Percentiles rank a stretch among this genome's conserved stretches.
phyloP scores from a whole-genome alignment of 2,329 filamentous ascomycete species.

The Oidium heveae region DNA sequence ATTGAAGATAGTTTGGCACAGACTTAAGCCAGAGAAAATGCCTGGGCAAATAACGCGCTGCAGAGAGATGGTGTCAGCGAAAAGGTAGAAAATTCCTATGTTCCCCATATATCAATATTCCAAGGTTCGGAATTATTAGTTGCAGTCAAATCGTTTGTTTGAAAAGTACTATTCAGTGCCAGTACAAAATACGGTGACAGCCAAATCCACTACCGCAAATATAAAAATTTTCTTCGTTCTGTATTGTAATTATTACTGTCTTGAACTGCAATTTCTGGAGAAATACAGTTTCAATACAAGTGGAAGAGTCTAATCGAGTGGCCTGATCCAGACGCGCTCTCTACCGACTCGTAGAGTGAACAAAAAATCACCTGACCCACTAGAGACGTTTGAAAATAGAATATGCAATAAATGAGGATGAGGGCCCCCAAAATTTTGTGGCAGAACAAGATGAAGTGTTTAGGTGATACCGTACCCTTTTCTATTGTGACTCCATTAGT shows the following conservation, averaged over 20 bases:
- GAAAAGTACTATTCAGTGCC: background rate
- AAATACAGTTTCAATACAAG: constrained; percentile 1
- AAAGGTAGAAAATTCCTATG: background rate
- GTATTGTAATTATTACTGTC: background rate
- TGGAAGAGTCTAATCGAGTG: constrained; percentile 1
- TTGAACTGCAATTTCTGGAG: background rate
- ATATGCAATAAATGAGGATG: background rate
- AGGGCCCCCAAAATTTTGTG: constrained; percentile 2
- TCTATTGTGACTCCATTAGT: constrained; percentile 3
- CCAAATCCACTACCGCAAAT: background rate
- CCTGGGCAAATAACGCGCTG: background rate
- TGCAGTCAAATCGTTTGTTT: background rate
- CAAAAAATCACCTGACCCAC: constrained; percentile 1
- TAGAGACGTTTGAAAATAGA: background rate
- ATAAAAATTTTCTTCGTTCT: background rate
- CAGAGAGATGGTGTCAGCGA: background rate
- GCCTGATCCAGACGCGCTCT: constrained; percentile 1
- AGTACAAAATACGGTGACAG: constrained; percentile 1
- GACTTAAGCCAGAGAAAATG: background rate
- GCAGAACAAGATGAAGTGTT: constrained; percentile 8
- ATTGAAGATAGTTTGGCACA: background rate
- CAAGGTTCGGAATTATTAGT: background rate
- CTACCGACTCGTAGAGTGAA: background rate
- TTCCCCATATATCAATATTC: background rate
- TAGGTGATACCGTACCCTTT: constrained; percentile 15